Conservation (phyloP, 2,329 filamentous ascomycete genomes). For the Xylaria arbuscula region DNA sequence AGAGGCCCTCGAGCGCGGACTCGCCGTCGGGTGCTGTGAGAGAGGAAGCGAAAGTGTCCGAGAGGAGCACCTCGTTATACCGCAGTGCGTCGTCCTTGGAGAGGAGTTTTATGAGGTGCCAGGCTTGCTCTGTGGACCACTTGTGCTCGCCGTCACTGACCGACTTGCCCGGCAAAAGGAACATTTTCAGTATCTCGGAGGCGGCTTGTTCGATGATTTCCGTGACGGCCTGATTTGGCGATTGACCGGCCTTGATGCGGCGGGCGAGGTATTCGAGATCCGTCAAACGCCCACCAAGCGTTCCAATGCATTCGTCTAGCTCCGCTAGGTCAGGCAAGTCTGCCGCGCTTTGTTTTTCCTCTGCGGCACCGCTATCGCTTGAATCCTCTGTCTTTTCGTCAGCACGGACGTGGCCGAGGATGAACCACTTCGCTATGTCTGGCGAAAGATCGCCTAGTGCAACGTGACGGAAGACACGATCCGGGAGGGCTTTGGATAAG, state of each 20-base stretch:
- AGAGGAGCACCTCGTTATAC: slow-evolving; percentile 87
- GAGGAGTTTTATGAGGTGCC: slow-evolving; percentile 85
- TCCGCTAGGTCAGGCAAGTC: slow-evolving; percentile 66
- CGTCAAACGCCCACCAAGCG: slow-evolving; percentile 90
- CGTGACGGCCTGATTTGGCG: slow-evolving; percentile 79
- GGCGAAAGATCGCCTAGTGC: slow-evolving; percentile 87
- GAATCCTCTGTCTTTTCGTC: slow-evolving; percentile 47
- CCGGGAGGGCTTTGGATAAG: slow-evolving; percentile 85
- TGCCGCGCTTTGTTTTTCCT: slow-evolving; percentile 46
- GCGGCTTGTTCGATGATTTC: slow-evolving; percentile 92
- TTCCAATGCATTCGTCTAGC: slow-evolving; percentile 82
- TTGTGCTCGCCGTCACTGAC: slow-evolving; percentile 59
- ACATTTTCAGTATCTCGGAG: slow-evolving; percentile 93
- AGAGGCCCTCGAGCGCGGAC: slow-evolving; percentile 79
- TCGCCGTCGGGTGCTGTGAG: slow-evolving; percentile 72
- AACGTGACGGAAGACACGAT: slow-evolving; percentile 89
- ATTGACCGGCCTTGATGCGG: slow-evolving; percentile 87
- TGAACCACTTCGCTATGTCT: slow-evolving; percentile 87
- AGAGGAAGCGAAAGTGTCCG: slow-evolving; percentile 76
- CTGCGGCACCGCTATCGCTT: slow-evolving; percentile 42
- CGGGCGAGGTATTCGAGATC: slow-evolving; percentile 95
- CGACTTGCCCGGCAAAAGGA: slow-evolving; percentile 72
- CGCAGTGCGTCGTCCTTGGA: slow-evolving; percentile 74
- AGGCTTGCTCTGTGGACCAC: slow-evolving; percentile 89
- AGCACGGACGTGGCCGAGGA: slow-evolving; percentile 81